A percentile compares a stretch with the other conserved stretches of the same genome.
Evolutionary conservation across 345 rosid species (phyloP).

Genomic region (Excoecaria cochinchinensis): DNA sequence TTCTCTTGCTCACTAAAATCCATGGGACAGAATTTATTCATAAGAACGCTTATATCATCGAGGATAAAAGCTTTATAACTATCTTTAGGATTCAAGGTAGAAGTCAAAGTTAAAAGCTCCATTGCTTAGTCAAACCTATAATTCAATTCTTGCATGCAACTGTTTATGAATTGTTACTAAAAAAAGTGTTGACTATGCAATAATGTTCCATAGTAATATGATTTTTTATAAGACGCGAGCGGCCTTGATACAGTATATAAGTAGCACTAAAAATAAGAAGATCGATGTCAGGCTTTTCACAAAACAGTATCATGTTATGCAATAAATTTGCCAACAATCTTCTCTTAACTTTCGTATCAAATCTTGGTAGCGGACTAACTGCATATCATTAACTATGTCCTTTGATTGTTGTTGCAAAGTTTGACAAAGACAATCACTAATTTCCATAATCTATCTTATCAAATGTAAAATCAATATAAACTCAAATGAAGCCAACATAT

Average conservation of each 20-base stretch:
- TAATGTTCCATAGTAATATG: background rate
- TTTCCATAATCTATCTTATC: conserved; percentile 5
- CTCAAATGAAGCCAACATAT: background rate
- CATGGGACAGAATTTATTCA: background rate
- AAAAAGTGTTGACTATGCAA: conserved; percentile 3
- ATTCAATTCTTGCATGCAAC: conserved; percentile 3
- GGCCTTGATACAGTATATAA: background rate
- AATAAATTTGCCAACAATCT: background rate
- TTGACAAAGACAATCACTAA: conserved; percentile 7
- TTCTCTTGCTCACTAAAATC: conserved; percentile 5
- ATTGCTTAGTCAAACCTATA: background rate
- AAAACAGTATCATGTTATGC: background rate
- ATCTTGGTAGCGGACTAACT: background rate
- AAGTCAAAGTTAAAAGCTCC: background rate
- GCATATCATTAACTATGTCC: background rate
- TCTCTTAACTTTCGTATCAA: conserved; percentile 9
- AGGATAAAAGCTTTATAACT: background rate
- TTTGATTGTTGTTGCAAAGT: conserved; percentile 5
- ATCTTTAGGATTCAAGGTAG: background rate
- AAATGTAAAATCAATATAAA: background rate
- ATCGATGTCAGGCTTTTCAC: background rate
- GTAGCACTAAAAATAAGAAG: background rate
- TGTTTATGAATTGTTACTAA: background rate
- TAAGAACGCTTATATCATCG: background rate
- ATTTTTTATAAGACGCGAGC: background rate